Evolutionary conservation across 768 basidiomycete genomes (phyloP).

Genomic region (Trametes cingulata): DNA sequence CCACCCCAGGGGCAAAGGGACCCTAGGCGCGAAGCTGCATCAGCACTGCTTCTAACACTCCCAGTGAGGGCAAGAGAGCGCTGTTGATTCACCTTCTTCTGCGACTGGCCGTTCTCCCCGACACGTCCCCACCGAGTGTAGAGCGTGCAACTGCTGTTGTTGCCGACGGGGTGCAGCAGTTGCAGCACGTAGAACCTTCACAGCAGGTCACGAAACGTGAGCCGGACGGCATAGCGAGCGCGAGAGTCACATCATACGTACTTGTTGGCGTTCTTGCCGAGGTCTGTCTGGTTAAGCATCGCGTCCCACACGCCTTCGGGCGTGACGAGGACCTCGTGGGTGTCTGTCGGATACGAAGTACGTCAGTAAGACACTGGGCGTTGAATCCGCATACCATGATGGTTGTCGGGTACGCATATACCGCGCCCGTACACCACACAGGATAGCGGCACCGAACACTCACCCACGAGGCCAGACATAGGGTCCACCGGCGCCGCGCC

Average conservation of each 20-base stretch:
- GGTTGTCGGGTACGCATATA: no score
- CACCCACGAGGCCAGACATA: constrained; percentile 45
- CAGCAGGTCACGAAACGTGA: neutral
- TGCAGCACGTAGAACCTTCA: constrained; percentile 60
- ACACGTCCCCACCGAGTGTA: constrained; percentile 66
- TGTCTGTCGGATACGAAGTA: constrained; percentile 33
- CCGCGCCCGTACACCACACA: no score
- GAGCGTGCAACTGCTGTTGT: constrained; percentile 37
- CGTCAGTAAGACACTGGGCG: neutral
- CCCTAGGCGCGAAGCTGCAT: constrained; percentile 37
- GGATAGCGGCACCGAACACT: constrained; percentile 25
- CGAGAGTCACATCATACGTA: no score
- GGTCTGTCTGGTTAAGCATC: constrained; percentile 62
- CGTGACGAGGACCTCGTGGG: constrained; percentile 52
- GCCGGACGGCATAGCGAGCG: neutral
- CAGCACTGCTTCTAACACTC: no score
- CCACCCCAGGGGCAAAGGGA: constrained; percentile 41
- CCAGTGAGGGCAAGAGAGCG: no score
- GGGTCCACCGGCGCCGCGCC: constrained; percentile 60
- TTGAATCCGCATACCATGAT: no score
- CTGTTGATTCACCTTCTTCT: constrained; percentile 43
- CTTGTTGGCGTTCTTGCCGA: constrained; percentile 54
- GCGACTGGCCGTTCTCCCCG: constrained; percentile 53
- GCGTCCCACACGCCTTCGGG: constrained; percentile 53
- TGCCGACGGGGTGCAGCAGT: constrained; percentile 50